A percentile compares a stretch with the other conserved stretches of the same genome.
These are phyloP conservation scores for Darksidea phi DNA, from an alignment of 495 filamentous ascomycete species.

Conservation along the genomic window DNA sequence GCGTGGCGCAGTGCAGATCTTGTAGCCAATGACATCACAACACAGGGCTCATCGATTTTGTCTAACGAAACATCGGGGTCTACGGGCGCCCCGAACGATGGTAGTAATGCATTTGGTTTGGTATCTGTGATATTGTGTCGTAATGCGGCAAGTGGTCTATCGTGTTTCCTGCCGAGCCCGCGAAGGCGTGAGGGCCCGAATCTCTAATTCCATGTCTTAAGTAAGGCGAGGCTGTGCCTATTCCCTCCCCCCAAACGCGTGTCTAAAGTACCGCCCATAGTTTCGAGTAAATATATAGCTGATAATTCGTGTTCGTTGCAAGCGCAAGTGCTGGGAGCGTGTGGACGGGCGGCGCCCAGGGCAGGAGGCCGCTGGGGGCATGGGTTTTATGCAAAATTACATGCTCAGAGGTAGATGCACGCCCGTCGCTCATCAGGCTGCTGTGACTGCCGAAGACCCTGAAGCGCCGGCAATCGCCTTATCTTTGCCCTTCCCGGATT, in stretches of 20 bases:
- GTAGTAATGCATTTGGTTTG: not conserved
- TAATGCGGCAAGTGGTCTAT: not conserved
- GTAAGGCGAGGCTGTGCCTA: too few relatives aligned
- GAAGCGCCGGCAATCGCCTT: constrained; percentile 30
- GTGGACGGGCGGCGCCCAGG: too few relatives aligned
- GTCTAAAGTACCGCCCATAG: not conserved
- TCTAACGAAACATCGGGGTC: not conserved
- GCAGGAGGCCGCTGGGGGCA: too few relatives aligned
- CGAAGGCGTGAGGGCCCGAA: constrained; percentile 5
- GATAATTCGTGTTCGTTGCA: not conserved
- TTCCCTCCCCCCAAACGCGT: too few relatives aligned
- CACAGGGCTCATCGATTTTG: not conserved
- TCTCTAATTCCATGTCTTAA: not conserved
- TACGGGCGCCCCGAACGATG: not conserved
- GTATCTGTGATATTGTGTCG: constrained; percentile 19
- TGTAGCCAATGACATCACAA: not conserved
- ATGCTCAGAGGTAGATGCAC: too few relatives aligned
- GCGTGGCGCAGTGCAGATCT: not conserved
- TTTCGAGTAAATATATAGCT: too few relatives aligned
- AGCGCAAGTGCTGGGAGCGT: not conserved
- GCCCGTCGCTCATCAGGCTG: not conserved
- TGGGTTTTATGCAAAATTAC: too few relatives aligned
- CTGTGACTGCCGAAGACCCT: constrained; percentile 9
- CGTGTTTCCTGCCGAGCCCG: not conserved
- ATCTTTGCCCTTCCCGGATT: constrained; percentile 39